Percentiles rank a stretch among this genome's conserved stretches.
Conservation (phyloP, 1,139 yeast genomes). For the Candida neerlandica region DNA sequence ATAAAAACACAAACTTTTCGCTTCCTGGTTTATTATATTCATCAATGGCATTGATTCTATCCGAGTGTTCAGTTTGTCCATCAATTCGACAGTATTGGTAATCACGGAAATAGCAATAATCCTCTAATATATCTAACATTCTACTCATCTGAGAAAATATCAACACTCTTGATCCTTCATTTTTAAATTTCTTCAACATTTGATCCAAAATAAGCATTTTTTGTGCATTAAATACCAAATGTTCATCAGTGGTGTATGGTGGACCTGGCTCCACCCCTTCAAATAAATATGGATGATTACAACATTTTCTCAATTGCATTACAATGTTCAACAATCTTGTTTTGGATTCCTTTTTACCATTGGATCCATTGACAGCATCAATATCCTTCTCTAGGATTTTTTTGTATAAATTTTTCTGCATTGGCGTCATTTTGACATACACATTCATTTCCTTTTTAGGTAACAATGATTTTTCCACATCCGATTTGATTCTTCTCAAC, state of each 20-base stretch:
- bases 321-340: slow-evolving; percentile 76
- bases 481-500: slow-evolving; percentile 73
- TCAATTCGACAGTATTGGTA: slow-evolving; percentile 76
- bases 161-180: slow-evolving; percentile 73
- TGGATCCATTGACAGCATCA: slow-evolving; percentile 82
- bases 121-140: slow-evolving; percentile 77
- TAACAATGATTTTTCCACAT: slow-evolving; percentile 73
- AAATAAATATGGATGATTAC: slow-evolving; percentile 80
- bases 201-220: slow-evolving; percentile 75
- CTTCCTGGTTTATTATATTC: slow-evolving; percentile 73
- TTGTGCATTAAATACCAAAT: slow-evolving; percentile 69
- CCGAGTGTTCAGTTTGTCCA: slow-evolving; percentile 79
- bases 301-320: slow-evolving; percentile 82
- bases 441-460: slow-evolving; percentile 76
- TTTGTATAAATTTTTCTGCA: slow-evolving; percentile 79
- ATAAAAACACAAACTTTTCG: slow-evolving; percentile 66
- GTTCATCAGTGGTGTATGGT: slow-evolving; percentile 82
- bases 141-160: slow-evolving; percentile 84
- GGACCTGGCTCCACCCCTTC: slow-evolving; percentile 92
- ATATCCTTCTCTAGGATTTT: slow-evolving; percentile 76
- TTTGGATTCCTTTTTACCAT: slow-evolving; percentile 73
- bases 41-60: slow-evolving; percentile 74
- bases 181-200: slow-evolving; percentile 59
- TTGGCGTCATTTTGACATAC: slow-evolving; percentile 72
- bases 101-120: slow-evolving; percentile 69